phyloP scores from a whole-genome alignment of 176 grass and related monocot species.

The Bothriochloa decipiens region DNA sequence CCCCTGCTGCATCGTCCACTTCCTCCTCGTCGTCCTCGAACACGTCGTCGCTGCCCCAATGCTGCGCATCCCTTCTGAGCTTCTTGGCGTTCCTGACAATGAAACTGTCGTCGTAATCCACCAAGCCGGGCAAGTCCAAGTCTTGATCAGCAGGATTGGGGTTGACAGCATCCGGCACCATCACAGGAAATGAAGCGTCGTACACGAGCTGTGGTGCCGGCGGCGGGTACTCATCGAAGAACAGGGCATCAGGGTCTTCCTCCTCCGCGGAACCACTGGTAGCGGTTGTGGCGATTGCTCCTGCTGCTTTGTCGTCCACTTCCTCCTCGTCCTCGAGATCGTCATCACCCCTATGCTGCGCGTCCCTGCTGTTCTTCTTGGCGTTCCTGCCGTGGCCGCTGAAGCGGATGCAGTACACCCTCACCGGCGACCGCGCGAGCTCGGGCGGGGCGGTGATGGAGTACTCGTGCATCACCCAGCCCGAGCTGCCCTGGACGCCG shows the following conservation, averaged over 20 bases:
- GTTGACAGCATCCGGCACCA: too few species aligned
- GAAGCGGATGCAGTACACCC: slow-evolving; percentile 7
- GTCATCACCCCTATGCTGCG: not conserved
- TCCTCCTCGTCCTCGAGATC: not conserved
- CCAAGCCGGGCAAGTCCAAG: too few species aligned
- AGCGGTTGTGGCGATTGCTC: not conserved
- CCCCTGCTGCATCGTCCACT: too few species aligned
- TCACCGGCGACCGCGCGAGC: not conserved
- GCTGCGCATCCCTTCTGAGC: not conserved
- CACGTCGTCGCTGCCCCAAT: not conserved
- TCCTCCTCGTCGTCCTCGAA: too few species aligned
- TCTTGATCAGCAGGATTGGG: too few species aligned
- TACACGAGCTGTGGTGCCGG: too few species aligned
- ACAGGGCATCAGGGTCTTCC: not conserved
- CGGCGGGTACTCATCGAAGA: too few species aligned
- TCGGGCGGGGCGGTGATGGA: slow-evolving; percentile 9
- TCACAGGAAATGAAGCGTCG: too few species aligned
- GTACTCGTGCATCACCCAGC: slow-evolving; percentile 38
- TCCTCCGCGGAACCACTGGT: not conserved
- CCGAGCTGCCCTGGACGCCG: not conserved
- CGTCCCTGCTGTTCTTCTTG: not conserved
- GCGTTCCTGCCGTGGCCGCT: slow-evolving; percentile 20
- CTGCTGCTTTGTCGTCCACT: not conserved
- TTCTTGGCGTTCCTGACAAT: not conserved
- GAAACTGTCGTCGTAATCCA: too few species aligned